Conservation (phyloP, 169 alveolate species). For the Perkinsus olseni region DNA sequence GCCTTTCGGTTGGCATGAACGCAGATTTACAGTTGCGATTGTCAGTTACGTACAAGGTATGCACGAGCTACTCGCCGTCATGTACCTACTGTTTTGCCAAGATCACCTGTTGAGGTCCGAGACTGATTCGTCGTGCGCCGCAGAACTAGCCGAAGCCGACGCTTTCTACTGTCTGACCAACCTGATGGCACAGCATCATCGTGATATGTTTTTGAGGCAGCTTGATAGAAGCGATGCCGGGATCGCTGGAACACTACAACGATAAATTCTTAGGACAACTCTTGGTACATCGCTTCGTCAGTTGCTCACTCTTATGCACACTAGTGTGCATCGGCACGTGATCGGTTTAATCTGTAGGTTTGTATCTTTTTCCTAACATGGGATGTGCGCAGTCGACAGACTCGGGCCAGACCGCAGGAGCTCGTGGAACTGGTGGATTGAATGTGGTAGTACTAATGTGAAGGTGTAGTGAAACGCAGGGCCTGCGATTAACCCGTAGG, state of each 20-base stretch:
- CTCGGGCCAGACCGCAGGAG: not conserved
- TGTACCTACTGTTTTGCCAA: constrained; percentile 47
- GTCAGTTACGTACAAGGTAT: constrained; percentile 72
- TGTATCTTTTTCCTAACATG: not conserved
- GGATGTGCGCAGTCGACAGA: not conserved
- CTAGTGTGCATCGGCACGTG: no score
- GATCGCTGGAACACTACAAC: not conserved
- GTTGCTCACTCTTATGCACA: no score
- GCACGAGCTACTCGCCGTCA: constrained; percentile 73
- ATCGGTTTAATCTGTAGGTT: no score
- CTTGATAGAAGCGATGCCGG: not conserved
- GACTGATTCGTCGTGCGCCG: not conserved
- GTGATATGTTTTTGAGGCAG: not conserved
- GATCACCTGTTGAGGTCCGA: not conserved
- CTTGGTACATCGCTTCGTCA: no score
- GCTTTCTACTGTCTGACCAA: constrained; percentile 34
- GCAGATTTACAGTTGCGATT: not conserved
- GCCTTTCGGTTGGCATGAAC: not conserved
- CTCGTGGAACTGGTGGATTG: not conserved
- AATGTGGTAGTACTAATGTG: not conserved
- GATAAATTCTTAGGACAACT: no score
- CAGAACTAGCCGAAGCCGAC: constrained; percentile 40
- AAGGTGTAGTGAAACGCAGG: not conserved
- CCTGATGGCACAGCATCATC: constrained; percentile 24
- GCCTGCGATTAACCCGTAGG: no score